Base-by-base conservation (phyloP, 192 early-diverging fungal species). In the Coemansia sp. region DNA sequence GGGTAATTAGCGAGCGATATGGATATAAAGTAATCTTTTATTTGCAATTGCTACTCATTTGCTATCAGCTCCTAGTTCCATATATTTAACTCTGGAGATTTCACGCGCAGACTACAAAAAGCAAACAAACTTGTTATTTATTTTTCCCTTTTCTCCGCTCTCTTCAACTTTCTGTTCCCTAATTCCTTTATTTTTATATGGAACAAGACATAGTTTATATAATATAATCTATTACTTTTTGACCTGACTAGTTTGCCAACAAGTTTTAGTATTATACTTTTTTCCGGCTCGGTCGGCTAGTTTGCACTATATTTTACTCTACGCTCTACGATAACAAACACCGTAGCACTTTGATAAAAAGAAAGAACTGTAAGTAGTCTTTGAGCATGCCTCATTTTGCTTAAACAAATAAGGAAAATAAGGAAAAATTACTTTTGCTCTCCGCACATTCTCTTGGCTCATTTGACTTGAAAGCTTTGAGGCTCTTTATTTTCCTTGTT, bases 51-150 rank as follows among this genome's bases (percentile, higher is more conserved):
- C 8, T 45, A 9, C 13, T 14, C 44, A 45, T 45, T 14, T 14
- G 44, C 44, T 14, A 14, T 45, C 8, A 14, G 44, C 44, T 12
- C 44, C 44, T 45, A 45, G 44, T 14, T 25, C 12, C 6, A 22
- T 54, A 54, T 54, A 54, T 54, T 54, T 54, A 54, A 13, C 51
- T 20, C 22, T 54, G 51, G 22, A 54, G 10, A 13, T 25, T 54
- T 54, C 51, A 25, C 25, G 51, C 51, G 51, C 51, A 22, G 51
- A 10, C 8, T 54, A 54, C 51, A 54, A 54, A 54, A 54, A 32
- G 32, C 32, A 32, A 32, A 19, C 50, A 54, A 54, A 54, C 19
- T 5, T 17, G 20, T 2, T 14, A 25, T 22, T 22, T 22, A 25
- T 8, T 22, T 25, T 25, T 16, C 51, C 19, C 17, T 22, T 25